phyloP scores from a whole-genome alignment of 176 grass and related monocot genomes.

The Musa schizocarpa region DNA sequence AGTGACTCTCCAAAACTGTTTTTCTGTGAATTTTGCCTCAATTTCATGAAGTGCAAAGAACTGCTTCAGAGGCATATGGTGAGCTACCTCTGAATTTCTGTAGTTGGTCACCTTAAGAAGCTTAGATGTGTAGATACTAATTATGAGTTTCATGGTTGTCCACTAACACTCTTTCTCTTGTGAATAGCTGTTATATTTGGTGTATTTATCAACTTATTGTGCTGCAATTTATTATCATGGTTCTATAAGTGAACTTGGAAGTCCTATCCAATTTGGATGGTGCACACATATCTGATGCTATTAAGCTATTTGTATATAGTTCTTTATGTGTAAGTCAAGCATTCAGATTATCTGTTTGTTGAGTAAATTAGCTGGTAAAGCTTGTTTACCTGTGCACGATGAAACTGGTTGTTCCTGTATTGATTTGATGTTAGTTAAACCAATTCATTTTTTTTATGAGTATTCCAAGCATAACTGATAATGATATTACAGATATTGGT shows the following conservation, averaged over 20 bases:
- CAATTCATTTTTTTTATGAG: too few relatives aligned
- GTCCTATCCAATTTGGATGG: not conserved
- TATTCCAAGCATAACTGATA: too few relatives aligned
- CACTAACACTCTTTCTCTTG: not conserved
- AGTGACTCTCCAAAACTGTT: constrained; percentile 86
- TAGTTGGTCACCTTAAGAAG: not conserved
- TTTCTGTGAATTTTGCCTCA: constrained; percentile 99
- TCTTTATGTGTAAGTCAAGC: not conserved
- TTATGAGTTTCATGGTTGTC: not conserved
- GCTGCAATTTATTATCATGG: not conserved
- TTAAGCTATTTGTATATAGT: not conserved
- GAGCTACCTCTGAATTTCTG: constrained; percentile 26
- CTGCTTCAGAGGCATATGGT: constrained; percentile 99
- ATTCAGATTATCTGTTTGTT: not conserved
- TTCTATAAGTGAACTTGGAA: not conserved
- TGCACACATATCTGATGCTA: not conserved
- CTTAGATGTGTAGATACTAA: not conserved
- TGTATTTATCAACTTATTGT: too few relatives aligned
- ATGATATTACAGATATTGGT: too few relatives aligned
- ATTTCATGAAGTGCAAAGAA: constrained; percentile 99
- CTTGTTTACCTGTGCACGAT: too few relatives aligned
- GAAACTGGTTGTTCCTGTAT: too few relatives aligned
- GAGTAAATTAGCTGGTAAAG: not conserved
- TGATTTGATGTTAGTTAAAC: too few relatives aligned
- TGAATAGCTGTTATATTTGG: not conserved